Evolutionary conservation across 2,329 filamentous ascomycete species (phyloP).

Genomic region (Achaetomium macrosporum): DNA sequence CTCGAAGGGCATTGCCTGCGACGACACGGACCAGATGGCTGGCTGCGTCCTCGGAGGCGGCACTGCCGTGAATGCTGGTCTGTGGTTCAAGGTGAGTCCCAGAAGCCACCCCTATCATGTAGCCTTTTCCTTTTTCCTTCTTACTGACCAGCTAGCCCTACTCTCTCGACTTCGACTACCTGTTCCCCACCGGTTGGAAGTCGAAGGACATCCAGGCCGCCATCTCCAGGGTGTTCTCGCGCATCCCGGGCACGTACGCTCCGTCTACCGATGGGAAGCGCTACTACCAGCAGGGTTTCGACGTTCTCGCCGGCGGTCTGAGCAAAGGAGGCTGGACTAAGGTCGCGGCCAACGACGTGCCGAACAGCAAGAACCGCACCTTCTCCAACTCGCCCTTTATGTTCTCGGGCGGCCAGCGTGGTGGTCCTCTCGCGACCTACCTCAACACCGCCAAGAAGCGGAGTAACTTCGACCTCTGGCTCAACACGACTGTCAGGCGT

Average conservation of each 20-base stretch:
- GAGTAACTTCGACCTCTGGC: slow-evolving; percentile 56
- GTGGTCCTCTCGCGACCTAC: slow-evolving; percentile 61
- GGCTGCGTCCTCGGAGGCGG: slow-evolving; percentile 60
- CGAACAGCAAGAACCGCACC: slow-evolving; percentile 55
- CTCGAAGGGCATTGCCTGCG: slow-evolving; percentile 54
- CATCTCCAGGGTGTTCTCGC: slow-evolving; percentile 52
- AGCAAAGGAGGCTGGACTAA: slow-evolving; percentile 51
- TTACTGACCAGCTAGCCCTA: slow-evolving; percentile 37
- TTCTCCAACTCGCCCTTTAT: slow-evolving; percentile 58
- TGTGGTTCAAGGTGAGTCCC: slow-evolving; percentile 54
- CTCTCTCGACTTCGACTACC: slow-evolving; percentile 56
- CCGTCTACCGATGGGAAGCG: slow-evolving; percentile 56
- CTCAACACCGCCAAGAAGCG: slow-evolving; percentile 51
- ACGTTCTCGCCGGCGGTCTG: slow-evolving; percentile 51
- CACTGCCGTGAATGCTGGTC: slow-evolving; percentile 55
- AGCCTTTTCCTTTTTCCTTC: not conserved
- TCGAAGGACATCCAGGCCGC: slow-evolving; percentile 51
- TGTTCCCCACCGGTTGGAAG: slow-evolving; percentile 63
- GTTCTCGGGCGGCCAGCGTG: slow-evolving; percentile 55
- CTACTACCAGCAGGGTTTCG: slow-evolving; percentile 57
- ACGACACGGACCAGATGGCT: slow-evolving; percentile 61
- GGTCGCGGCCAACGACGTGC: slow-evolving; percentile 51
- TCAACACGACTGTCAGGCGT: slow-evolving; percentile 56
- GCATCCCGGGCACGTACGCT: slow-evolving; percentile 57
- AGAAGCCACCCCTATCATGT: not conserved